Conservation (phyloP, 306 rosid genomes). For the Ormosia semicastrata region DNA sequence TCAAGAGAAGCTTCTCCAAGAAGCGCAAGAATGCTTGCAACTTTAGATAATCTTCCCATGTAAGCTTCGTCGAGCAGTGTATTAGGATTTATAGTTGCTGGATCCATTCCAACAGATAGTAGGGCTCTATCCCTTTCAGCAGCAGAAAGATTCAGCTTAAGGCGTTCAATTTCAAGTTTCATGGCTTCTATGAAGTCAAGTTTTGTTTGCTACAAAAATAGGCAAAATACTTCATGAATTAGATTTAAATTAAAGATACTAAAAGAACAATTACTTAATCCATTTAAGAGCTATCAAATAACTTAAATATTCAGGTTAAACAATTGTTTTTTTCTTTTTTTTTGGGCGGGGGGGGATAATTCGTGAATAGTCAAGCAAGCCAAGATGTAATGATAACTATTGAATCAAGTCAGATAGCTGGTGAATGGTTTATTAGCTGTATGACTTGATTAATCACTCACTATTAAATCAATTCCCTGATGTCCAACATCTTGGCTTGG, state of each 20-base stretch:
- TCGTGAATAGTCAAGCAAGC: not conserved
- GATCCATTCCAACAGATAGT: conserved; percentile 80
- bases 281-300: not conserved
- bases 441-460: not conserved
- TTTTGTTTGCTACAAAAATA: conserved; percentile 58
- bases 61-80: conserved; percentile 66
- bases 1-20: conserved; percentile 89
- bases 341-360: not conserved
- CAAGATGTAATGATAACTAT: not conserved
- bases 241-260: conserved; percentile 5
- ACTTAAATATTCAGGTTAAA: not conserved
- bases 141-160: conserved; percentile 84
- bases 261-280: conserved; percentile 1
- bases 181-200: conserved; percentile 75
- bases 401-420: not conserved
- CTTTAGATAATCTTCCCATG: conserved; percentile 71
- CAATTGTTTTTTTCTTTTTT: not conserved
- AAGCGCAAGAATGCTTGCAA: conserved; percentile 77
- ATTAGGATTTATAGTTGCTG: conserved; percentile 87
- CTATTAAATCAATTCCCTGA: conserved; percentile 4
- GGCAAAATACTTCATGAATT: conserved; percentile 22
- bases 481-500: conserved; percentile 2
- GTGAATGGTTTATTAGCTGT: not conserved
- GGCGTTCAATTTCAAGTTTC: conserved; percentile 97
- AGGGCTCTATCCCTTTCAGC: conserved; percentile 95